Percentiles rank a stretch among this genome's conserved stretches.
Conservation (phyloP, 805 yeast species). For the Kuraishia molischiana region DNA sequence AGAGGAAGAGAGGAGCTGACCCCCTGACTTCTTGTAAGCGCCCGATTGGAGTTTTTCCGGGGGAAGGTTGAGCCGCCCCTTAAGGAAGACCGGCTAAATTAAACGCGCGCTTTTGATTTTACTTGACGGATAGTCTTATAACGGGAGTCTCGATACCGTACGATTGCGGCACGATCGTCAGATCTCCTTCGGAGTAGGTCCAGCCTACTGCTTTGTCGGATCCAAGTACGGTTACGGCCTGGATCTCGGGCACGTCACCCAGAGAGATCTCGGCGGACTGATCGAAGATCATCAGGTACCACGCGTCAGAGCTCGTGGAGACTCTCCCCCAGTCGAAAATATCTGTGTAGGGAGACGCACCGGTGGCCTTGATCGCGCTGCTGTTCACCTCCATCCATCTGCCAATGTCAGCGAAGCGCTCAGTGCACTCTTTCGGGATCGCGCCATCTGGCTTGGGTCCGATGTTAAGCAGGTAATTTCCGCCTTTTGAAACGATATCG, state of each 20-base stretch:
- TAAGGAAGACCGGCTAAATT: no score
- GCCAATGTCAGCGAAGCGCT: slow-evolving; percentile 3
- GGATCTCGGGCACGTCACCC: background rate
- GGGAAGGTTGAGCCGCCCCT: no score
- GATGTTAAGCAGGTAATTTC: slow-evolving; percentile 4
- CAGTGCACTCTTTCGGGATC: slow-evolving; percentile 1
- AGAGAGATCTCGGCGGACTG: background rate
- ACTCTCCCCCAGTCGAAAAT: slow-evolving; percentile 4
- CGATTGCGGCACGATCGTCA: no score
- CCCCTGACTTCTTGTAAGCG: no score
- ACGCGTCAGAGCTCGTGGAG: background rate
- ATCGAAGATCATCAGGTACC: slow-evolving; percentile 1
- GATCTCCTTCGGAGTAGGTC: background rate
- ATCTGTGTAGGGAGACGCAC: slow-evolving; percentile 2
- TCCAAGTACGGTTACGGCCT: background rate
- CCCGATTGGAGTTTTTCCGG: no score
- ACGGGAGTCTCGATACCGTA: no score
- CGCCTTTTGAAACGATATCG: slow-evolving; percentile 5
- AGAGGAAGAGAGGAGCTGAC: no score
- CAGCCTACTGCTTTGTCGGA: background rate
- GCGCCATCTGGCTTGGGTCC: slow-evolving; percentile 5
- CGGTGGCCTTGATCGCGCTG: slow-evolving; percentile 2
- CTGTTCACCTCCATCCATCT: slow-evolving; percentile 3
- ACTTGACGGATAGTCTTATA: no score
- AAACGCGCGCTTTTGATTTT: no score